Evolutionary conservation across 1,284 basidiomycete species (phyloP), one percentile per base, ranked within the genome.

Genomic region (Malassezia furfur): DNA sequence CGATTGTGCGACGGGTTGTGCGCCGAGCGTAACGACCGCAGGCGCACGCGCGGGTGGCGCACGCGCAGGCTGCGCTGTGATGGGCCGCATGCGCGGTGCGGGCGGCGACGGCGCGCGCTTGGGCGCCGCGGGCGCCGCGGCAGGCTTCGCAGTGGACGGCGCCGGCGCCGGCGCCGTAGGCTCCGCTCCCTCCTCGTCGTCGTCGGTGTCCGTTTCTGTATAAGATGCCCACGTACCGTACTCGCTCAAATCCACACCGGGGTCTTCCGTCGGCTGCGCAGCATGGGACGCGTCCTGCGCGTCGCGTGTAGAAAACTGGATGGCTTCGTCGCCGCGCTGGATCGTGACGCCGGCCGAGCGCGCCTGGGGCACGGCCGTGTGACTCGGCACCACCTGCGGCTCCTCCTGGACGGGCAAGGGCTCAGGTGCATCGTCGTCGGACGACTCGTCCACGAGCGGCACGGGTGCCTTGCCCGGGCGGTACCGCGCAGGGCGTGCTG

Each of bases 391-490:
- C 32, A 11, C 2, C 19, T 10, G 34, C 19, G 38, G 39, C 22
- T 40, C 25, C 30, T 40, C 34, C 21, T 15, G 2, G 21, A 21
- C 15, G 12, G 3, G 11, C 44, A 19, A 25, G n/a, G 28, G 30
- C 36, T 30, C 28, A 15, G 15, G 40, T 40, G 37, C 59, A 11
- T 50, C 51, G 6, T 64, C 64, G 22, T 61, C 58, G 11, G 49
- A 40, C 15, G 45, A 52, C 15, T 41, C 48, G 30, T 46, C 47
- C 1, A n/a, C 40, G 15, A 5, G 50, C 5, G 36, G 38, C 19
- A 39, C 51, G 11, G 70, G 72, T 15, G 65, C 67, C 57, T 72
- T 68, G 36, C 72, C 72, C 0, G 71, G 68, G 22, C 72, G 61
- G 41, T 75, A 75, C 21, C 72, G 58, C 5, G 68, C 72, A 9